Base-by-base conservation (phyloP, 2,329 filamentous ascomycete species). In the Diaporthe ilicicola region DNA sequence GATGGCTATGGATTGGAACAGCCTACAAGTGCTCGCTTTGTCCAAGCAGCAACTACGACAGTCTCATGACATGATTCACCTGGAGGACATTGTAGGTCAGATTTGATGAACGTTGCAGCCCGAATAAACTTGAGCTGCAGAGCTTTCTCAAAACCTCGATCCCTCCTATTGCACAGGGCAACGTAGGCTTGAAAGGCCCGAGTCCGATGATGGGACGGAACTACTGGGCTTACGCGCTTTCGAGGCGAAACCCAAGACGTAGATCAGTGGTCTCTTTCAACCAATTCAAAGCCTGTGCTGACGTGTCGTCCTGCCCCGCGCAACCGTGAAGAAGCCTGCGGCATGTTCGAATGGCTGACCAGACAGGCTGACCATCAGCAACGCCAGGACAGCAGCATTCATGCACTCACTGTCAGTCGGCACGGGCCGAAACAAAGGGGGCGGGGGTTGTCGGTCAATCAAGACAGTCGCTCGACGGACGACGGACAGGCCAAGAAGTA, bases 381-480 rank as follows among this genome's bases (percentile, higher is more conserved):
- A 19, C 12, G 59, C 24, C 29, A 10, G 32, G 15, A 22, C 39
- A 22, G 42, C 12, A 50, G 29, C 56, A 24, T 22, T 10, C 24
- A 61, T 8, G 10, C 29, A 42, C 22, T 29, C 15, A 29, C 39
- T 34, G 12, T 32, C 19, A n/a, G 15, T 64, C 70, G 65, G 65
- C 19, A 64, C 65, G 65, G 65, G 65, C 70, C 70, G 55, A 55
- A 27, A 27, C 13, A 7, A 42, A 34, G 13, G 56, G 7, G 34
- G 42, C 27, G 59, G 42, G n/a, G 64, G 17, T 29, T 15, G 44
- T 72, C 67, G 48, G n/a, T 15, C 37, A 27, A 70, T 48, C 55
- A 34, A 27, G n/a, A n/a, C 19, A 44, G 19, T 32, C 27, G 3
- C 46, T 24, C 46, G 42, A 62, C 59, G 59, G 42, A 34, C 8